Base-by-base conservation (phyloP, 164 flowering plant species). In the Liquidambar formosana region DNA sequence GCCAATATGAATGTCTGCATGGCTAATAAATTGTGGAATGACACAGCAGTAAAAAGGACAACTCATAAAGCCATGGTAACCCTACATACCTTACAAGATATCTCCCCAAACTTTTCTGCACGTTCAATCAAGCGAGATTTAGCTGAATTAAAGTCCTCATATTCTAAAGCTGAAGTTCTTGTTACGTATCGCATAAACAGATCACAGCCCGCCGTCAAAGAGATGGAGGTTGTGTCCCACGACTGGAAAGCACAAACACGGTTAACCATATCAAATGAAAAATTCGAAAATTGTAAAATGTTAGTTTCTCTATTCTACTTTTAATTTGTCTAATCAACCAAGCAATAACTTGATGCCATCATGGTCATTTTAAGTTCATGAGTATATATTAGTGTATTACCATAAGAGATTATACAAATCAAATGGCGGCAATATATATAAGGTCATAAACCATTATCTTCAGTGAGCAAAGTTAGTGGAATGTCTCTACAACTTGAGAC, bases 171-270 rank as follows among this genome's bases (percentile, higher is more conserved):
- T 27, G 96, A 84, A 38, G 99, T 95, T 79, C 98, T 82, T 61
- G 96, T 95, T 11, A 95, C 98, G 72, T 91, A 93, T 25, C 97
- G 89, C 90, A 87, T 89, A 87, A 93, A 95, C 68, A 95, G 82
- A 79, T 95, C 99, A 75, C 99, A 95, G 27, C 92, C 97, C 19
- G 98, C 99, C 22, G 98, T 89, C 85, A 95, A 81, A 47, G 98
- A 95, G 64, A 95, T 91, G 3, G 98, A 95, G 61, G 98, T 95
- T 25, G 88, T 82, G 66, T 95, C 99, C 97, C 95, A 90, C 58
- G 92, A 82, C 99, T 93, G 88, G 10, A 60, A 78, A 52, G 33
- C 60, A 76, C 41, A 64, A 22, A 75, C 9, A 52, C 19, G 10
- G 61, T 53, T n/a, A 73, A 70, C 53, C 49, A 72, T 61, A 64